A percentile compares a stretch with the other conserved stretches of the same genome.
phyloP scores from a whole-genome alignment of 768 basidiomycete genomes.

The Podaxis carcinomalis region DNA sequence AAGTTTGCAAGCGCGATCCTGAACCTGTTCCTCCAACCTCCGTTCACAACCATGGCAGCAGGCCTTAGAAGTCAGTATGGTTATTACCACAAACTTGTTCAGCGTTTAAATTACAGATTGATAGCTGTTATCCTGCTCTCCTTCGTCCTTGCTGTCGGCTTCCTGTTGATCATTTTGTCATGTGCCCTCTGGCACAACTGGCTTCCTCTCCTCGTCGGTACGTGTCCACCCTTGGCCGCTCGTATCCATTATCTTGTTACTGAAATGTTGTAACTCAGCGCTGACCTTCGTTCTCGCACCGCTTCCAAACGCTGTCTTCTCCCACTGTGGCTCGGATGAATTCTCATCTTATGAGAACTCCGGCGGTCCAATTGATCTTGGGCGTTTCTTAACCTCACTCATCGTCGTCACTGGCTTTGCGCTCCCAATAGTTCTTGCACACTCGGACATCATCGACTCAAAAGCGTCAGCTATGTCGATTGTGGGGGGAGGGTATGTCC shows the following conservation, averaged over 20 bases:
- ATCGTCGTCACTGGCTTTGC: constrained; percentile 94
- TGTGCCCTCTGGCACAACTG: constrained; percentile 97
- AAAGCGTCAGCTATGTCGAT: constrained; percentile 94
- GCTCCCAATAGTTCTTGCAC: constrained; percentile 86
- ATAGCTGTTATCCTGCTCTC: constrained; percentile 94
- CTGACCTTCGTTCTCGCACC: constrained; percentile 94
- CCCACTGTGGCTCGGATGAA: constrained; percentile 91
- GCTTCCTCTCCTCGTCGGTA: constrained; percentile 95
- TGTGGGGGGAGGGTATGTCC: constrained; percentile 79
- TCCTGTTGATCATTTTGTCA: constrained; percentile 93
- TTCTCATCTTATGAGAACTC: constrained; percentile 71
- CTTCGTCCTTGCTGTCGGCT: constrained; percentile 97
- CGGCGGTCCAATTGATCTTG: constrained; percentile 74
- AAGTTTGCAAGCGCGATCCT: neutral
- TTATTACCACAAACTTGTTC: neutral
- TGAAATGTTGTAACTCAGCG: constrained; percentile 44
- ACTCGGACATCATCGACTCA: constrained; percentile 81
- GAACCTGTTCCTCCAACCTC: constrained; percentile 9
- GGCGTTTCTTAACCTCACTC: constrained; percentile 88
- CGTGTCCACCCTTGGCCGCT: constrained; percentile 24
- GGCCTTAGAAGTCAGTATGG: constrained; percentile 63
- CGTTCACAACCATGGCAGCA: constrained; percentile 44
- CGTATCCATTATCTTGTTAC: neutral
- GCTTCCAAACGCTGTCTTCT: constrained; percentile 89
- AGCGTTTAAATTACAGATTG: neutral